Base-by-base conservation (phyloP, 345 rosid species). In the Camelina hispida region DNA sequence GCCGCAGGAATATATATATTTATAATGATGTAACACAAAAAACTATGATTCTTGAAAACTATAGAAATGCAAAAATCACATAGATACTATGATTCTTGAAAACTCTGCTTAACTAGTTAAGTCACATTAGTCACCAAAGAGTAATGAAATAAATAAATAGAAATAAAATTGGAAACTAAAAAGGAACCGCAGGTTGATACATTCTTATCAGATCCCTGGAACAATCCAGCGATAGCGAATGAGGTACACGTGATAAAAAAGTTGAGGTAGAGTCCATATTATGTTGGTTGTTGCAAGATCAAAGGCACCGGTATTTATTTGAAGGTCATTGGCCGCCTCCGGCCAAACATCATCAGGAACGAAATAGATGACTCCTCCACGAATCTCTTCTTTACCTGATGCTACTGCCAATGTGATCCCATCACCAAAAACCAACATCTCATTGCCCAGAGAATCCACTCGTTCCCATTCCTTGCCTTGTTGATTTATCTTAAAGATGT, bases 1-100 rank as follows among this genome's bases (percentile, higher is more conserved):
- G 93, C 96, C 12, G 28, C 25, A 23, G 25, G 28, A 20, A 20
- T 20, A 20, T 20, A 20, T 20, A 20, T 20, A 20, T 20, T 20
- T 20, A 20, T 20, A 20, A 20, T 20, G 22, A 20, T 20, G 22
- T 20, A 20, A 20, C 22, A 20, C 22, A 20, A 20, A 20, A 20
- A 20, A 20, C 22, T 20, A 20, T 20, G 22, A 20, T 20, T 20
- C 22, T 53, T 25, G 59, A 25, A 53, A 23, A 28, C 34, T 23
- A n/a, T n/a, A n/a, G n/a, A n/a, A n/a, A n/a, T 25, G 28, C 28
- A 25, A 25, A 25, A 25, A 0, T 25, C 28, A 10, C 1, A 52
- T 1, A 52, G 30, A 52, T 52, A 20, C 56, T 20, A 5, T 53
- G 57, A 53, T 53, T 53, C 32, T 53, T 25, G 59, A 25, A 53